Evolutionary conservation across 1,284 basidiomycete species (phyloP).

Genomic region (Trametes versicolor): DNA sequence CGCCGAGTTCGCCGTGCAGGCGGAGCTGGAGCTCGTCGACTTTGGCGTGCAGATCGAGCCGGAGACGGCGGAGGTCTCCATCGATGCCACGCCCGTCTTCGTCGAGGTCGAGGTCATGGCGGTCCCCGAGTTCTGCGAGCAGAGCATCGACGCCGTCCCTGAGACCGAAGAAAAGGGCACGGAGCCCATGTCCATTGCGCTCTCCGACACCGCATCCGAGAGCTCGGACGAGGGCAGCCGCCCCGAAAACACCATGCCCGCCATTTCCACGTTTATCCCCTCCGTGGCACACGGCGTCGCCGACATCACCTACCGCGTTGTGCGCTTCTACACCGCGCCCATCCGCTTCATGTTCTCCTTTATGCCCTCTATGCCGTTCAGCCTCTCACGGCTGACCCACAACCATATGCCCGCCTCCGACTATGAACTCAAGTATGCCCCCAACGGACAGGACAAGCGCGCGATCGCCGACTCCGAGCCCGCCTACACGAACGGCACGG

Average conservation of each 20-base stretch:
- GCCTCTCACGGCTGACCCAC: constrained; percentile 26
- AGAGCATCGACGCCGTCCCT: constrained; percentile 38
- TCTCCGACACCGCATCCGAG: constrained; percentile 28
- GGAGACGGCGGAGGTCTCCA: constrained; percentile 37
- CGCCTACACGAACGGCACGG: constrained; percentile 33
- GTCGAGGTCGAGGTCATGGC: constrained; percentile 40
- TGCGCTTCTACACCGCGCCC: constrained; percentile 44
- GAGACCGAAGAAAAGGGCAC: constrained; percentile 38
- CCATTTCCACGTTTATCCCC: constrained; percentile 32
- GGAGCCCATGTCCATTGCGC: constrained; percentile 28
- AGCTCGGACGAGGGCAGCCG: constrained; percentile 24
- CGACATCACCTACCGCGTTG: constrained; percentile 41
- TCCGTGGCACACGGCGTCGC: constrained; percentile 38
- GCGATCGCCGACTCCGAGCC: constrained; percentile 27
- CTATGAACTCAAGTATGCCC: constrained; percentile 27
- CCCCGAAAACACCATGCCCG: constrained; percentile 19
- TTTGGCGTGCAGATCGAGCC: constrained; percentile 44
- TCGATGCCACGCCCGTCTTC: constrained; percentile 46
- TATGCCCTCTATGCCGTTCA: constrained; percentile 34
- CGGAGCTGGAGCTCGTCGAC: constrained; percentile 55
- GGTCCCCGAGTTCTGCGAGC: constrained; percentile 37
- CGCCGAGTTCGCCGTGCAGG: constrained; percentile 58
- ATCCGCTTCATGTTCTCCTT: constrained; percentile 46
- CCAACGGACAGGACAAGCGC: constrained; percentile 26
- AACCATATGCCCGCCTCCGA: constrained; percentile 17